These are phyloP conservation scores for Globisporangium solare DNA, from an alignment of 352 stramenopile species.

Conservation along the genomic window DNA sequence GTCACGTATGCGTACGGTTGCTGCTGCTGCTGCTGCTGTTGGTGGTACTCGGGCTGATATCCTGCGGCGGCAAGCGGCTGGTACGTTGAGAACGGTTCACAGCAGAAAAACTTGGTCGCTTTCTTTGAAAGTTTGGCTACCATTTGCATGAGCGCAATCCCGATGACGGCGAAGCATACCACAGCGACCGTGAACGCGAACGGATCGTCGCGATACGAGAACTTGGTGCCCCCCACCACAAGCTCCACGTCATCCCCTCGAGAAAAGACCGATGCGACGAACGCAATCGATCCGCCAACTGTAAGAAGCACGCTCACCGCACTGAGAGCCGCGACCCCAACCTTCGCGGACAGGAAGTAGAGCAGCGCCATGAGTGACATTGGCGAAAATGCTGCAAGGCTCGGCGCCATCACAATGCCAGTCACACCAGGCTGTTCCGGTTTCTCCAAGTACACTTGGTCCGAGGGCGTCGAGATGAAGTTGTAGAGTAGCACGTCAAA, in stretches of 20 bases:
- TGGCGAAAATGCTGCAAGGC: constrained; percentile 48
- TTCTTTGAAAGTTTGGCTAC: constrained; percentile 33
- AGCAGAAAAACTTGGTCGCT: constrained; percentile 45
- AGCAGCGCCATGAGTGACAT: constrained; percentile 61
- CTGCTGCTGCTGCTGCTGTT: constrained; percentile 7
- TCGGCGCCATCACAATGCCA: constrained; percentile 28
- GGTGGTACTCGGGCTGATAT: background rate
- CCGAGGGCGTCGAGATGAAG: constrained; percentile 28
- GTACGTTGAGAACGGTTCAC: constrained; percentile 30
- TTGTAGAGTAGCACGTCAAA: constrained; percentile 64
- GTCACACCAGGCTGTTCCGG: background rate
- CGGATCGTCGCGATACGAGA: constrained; percentile 16
- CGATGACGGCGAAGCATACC: constrained; percentile 39
- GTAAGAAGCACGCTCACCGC: constrained; percentile 25
- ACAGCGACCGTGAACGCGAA: constrained; percentile 20
- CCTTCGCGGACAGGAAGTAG: constrained; percentile 64
- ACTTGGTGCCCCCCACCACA: constrained; percentile 15
- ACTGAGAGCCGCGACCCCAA: constrained; percentile 38
- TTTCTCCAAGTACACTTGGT: constrained; percentile 8
- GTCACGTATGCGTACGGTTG: constrained; percentile 1
- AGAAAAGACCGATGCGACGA: constrained; percentile 10
- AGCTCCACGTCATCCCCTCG: constrained; percentile 17
- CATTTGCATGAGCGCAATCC: constrained; percentile 46
- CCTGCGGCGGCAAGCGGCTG: too few relatives aligned
- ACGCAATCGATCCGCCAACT: constrained; percentile 24